Evolutionary conservation across 2,329 filamentous ascomycete genomes (phyloP).

Genomic region (Colletotrichum endophyticum): DNA sequence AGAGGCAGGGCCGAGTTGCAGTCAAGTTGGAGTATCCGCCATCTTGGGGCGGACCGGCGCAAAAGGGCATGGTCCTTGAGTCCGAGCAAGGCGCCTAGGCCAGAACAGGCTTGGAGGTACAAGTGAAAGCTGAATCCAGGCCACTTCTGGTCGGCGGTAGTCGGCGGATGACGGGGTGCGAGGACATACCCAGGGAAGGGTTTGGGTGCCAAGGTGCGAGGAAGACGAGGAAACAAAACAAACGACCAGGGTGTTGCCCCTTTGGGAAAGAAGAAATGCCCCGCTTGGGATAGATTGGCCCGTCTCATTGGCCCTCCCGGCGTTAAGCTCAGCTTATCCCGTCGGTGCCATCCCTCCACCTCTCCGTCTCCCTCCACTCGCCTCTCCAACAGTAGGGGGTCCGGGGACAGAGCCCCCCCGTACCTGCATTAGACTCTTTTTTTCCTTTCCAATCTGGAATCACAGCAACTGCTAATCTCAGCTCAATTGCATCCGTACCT

Average conservation of each 20-base stretch:
- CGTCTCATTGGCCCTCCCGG: background rate
- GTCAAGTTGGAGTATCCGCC: background rate
- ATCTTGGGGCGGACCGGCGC: background rate
- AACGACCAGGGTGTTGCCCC: background rate
- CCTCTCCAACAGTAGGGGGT: background rate
- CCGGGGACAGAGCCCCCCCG: background rate
- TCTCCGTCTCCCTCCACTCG: background rate
- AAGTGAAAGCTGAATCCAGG: background rate
- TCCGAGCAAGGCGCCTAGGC: background rate
- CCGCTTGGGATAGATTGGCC: background rate
- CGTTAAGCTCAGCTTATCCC: conserved; percentile 6
- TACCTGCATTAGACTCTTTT: conserved; percentile 9
- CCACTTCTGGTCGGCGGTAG: background rate
- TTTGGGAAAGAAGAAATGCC: background rate
- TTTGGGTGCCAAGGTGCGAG: background rate
- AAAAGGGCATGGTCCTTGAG: background rate
- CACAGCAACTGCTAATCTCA: background rate
- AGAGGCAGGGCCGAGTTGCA: background rate
- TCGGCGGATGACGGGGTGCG: background rate
- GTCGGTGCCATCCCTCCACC: background rate
- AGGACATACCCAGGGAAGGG: background rate
- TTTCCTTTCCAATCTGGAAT: background rate
- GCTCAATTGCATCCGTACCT: background rate
- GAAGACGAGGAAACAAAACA: conserved; percentile 4
- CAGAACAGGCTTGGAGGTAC: background rate